Evolutionary conservation across 129 eudicot species (phyloP).

Genomic region (Chrysanthemum makinoi): DNA sequence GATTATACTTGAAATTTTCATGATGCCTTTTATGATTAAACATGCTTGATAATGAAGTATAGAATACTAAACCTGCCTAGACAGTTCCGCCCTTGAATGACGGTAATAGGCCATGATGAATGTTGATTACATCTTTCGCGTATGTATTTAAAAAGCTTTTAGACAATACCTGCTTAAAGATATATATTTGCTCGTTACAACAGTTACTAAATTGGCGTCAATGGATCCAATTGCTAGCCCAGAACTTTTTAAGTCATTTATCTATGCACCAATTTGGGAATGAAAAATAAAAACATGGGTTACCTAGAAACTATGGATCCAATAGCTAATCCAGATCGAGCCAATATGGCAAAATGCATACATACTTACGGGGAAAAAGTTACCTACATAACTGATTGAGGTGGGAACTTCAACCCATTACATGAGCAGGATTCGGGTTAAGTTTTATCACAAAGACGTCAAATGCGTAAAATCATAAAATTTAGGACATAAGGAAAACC

Average conservation of each 20-base stretch:
- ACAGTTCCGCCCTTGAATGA: conserved; percentile 95
- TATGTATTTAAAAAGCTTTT: conserved; percentile 63
- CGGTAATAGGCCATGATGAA: conserved; percentile 97
- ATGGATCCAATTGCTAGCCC: neutral
- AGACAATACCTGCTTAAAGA: conserved; percentile 56
- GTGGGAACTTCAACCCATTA: too few relatives aligned
- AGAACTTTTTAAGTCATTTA: neutral
- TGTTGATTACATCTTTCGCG: conserved; percentile 77
- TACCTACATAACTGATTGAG: too few relatives aligned
- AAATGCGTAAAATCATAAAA: too few relatives aligned
- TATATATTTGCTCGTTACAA: conserved; percentile 8
- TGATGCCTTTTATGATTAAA: conserved; percentile 11
- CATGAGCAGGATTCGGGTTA: too few relatives aligned
- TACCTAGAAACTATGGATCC: neutral
- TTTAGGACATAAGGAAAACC: too few relatives aligned
- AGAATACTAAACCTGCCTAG: conserved; percentile 58
- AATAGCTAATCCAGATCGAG: too few relatives aligned
- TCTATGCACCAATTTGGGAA: conserved; percentile 9
- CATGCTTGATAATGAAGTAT: neutral
- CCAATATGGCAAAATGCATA: too few relatives aligned
- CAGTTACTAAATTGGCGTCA: neutral
- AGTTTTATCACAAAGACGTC: too few relatives aligned
- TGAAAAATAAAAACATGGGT: neutral
- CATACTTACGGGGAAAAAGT: too few relatives aligned
- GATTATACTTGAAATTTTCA: neutral